A percentile compares a stretch with the other conserved stretches of the same genome.
These are phyloP conservation scores for Zostera marina DNA, from an alignment of 116 monocot species.

Conservation along the genomic window DNA sequence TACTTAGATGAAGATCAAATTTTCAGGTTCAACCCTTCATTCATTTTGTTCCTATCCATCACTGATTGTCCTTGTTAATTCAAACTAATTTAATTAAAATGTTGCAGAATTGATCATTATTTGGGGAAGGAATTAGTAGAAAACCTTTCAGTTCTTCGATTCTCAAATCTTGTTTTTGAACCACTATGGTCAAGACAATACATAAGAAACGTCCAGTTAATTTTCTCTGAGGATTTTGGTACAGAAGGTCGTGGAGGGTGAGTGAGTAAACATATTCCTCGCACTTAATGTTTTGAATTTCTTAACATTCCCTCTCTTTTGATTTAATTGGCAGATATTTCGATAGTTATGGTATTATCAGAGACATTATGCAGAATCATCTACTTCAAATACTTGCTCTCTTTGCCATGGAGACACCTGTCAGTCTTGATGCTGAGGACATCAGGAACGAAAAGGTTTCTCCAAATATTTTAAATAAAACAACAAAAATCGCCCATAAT, in stretches of 20 bases:
- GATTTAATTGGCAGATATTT: slow-evolving; percentile 48
- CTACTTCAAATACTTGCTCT: slow-evolving; percentile 92
- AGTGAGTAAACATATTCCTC: not conserved
- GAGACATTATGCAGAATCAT: slow-evolving; percentile 99
- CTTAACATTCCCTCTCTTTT: not conserved
- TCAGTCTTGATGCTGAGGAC: slow-evolving; percentile 88
- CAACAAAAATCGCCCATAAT: too few relatives aligned
- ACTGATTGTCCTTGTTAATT: not conserved
- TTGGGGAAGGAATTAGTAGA: slow-evolving; percentile 98
- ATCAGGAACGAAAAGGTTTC: slow-evolving; percentile 94
- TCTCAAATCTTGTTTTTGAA: slow-evolving; percentile 95
- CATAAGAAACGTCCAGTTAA: slow-evolving; percentile 90
- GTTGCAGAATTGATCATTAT: slow-evolving; percentile 84
- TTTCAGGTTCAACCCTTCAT: slow-evolving; percentile 43
- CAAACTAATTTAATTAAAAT: not conserved
- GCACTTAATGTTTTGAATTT: not conserved
- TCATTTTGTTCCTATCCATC: not conserved
- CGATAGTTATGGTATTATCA: slow-evolving; percentile 80
- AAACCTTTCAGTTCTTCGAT: slow-evolving; percentile 93
- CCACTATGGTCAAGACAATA: slow-evolving; percentile 97
- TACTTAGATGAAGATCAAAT: slow-evolving; percentile 85
- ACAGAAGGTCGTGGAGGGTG: slow-evolving; percentile 99
- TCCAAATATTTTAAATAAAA: not conserved
- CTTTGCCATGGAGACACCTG: slow-evolving; percentile 98
- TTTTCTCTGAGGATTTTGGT: slow-evolving; percentile 96